Conservation (phyloP, 257 asterid species). For the Mentha longifolia region DNA sequence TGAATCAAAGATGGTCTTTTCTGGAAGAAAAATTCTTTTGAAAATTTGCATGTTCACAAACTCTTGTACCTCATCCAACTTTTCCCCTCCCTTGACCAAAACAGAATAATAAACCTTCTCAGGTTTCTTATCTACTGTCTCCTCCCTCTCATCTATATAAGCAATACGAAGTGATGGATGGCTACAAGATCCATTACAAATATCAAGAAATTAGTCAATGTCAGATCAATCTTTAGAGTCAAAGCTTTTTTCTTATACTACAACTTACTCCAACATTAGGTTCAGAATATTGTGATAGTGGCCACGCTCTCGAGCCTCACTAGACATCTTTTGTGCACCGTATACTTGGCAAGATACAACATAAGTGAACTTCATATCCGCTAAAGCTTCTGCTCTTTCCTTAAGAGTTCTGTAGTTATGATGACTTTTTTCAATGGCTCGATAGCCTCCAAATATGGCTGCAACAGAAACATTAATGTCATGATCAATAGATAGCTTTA, state of each 20-base stretch:
- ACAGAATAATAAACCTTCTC: slow-evolving; percentile 90
- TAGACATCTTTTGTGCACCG: slow-evolving; percentile 90
- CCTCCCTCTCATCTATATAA: slow-evolving; percentile 93
- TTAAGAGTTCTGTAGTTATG: slow-evolving; percentile 50
- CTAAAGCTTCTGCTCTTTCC: slow-evolving; percentile 83
- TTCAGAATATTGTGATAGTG: slow-evolving; percentile 79
- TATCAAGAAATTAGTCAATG: slow-evolving; percentile 28
- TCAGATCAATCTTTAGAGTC: slow-evolving; percentile 19
- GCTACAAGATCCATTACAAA: slow-evolving; percentile 50
- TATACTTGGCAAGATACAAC: slow-evolving; percentile 96
- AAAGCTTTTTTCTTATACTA: slow-evolving; percentile 26
- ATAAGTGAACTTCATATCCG: slow-evolving; percentile 95
- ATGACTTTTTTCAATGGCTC: slow-evolving; percentile 58
- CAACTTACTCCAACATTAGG: slow-evolving; percentile 86
- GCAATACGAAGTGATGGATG: slow-evolving; percentile 94
- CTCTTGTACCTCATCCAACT: slow-evolving; percentile 85
- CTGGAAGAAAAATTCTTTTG: slow-evolving; percentile 2
- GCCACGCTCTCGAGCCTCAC: slow-evolving; percentile 66
- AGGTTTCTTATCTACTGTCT: slow-evolving; percentile 51
- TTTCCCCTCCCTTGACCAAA: slow-evolving; percentile 94
- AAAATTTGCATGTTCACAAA: slow-evolving; percentile 9
- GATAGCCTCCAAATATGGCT: slow-evolving; percentile 87
- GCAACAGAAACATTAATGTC: slow-evolving; percentile 34
- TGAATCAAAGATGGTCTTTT: slow-evolving; percentile 10
- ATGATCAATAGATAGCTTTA: slow-evolving; percentile 13